Conservation (phyloP, 768 basidiomycete genomes). For the Leucocoprinus sp. region DNA sequence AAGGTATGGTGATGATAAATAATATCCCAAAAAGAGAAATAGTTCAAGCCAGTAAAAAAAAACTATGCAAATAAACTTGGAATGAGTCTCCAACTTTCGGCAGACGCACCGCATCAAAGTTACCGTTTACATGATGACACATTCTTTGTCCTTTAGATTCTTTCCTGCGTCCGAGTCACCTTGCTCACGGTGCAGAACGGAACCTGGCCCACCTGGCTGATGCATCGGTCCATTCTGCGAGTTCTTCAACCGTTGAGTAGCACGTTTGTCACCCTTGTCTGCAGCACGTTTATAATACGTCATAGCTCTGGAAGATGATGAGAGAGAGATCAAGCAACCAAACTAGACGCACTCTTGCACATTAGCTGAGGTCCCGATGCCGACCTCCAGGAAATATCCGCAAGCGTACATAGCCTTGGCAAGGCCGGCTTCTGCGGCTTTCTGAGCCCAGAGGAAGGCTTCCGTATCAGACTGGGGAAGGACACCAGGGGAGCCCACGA, state of each 20-base stretch:
- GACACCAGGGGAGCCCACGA: slow-evolving; percentile 96
- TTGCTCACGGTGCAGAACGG: slow-evolving; percentile 53
- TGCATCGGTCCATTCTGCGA: slow-evolving; percentile 45
- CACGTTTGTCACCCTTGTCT: slow-evolving; percentile 90
- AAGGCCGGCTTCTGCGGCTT: slow-evolving; percentile 86
- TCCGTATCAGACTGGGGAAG: slow-evolving; percentile 98
- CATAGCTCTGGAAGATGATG: slow-evolving; percentile 42
- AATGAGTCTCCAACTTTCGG: no score
- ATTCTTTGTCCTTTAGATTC: slow-evolving; percentile 57
- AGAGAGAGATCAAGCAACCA: slow-evolving; percentile 7
- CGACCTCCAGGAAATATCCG: slow-evolving; percentile 96
- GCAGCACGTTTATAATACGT: slow-evolving; percentile 86
- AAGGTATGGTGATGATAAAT: slow-evolving; percentile 1
- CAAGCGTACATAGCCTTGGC: slow-evolving; percentile 97
- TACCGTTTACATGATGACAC: slow-evolving; percentile 66
- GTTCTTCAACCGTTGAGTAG: slow-evolving; percentile 71
- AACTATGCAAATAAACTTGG: neutral
- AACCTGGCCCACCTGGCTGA: slow-evolving; percentile 51
- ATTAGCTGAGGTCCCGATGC: slow-evolving; percentile 71
- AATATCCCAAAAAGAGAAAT: slow-evolving; percentile 3
- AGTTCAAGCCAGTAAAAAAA: neutral
- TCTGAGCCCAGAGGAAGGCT: slow-evolving; percentile 95
- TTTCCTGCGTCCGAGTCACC: slow-evolving; percentile 20
- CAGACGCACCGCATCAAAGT: slow-evolving; percentile 1
- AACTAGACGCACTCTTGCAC: slow-evolving; percentile 49